These are phyloP conservation scores for Symmetrospora coprosmae DNA, from an alignment of 768 basidiomycete species.

Conservation along the genomic window DNA sequence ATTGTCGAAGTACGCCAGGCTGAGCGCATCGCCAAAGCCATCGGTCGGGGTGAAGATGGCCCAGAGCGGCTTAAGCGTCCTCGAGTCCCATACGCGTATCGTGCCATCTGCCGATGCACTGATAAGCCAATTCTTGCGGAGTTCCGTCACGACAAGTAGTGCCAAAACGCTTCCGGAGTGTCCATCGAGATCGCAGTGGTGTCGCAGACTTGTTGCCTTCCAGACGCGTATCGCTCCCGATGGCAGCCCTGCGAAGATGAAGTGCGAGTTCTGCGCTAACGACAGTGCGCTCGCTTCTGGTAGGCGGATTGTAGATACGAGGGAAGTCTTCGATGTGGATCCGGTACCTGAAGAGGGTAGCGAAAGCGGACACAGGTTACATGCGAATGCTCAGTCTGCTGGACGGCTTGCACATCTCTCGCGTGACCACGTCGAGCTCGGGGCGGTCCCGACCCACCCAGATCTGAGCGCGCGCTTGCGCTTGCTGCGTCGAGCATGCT, in stretches of 20 bases:
- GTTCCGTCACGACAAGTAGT: constrained; percentile 34
- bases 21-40: constrained; percentile 40
- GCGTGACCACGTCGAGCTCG: no score
- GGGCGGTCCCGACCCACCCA: no score
- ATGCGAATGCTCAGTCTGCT: no score
- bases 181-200: constrained; percentile 34
- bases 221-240: constrained; percentile 33
- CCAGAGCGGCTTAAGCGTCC: constrained; percentile 35
- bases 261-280: constrained; percentile 4
- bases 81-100: constrained; percentile 35
- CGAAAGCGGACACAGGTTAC: no score
- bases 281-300: constrained; percentile 14
- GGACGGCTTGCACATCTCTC: no score
- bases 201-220: constrained; percentile 33
- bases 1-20: constrained; percentile 33
- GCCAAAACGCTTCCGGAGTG: constrained; percentile 38
- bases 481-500: no score
- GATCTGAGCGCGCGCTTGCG: no score
- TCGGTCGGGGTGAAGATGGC: constrained; percentile 39
- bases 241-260: constrained; percentile 11
- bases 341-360: no score
- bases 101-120: constrained; percentile 36
- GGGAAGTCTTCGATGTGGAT: neutral
- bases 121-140: constrained; percentile 36
- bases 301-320: constrained; percentile 2